Evolutionary conservation across 257 asterid species (phyloP), one percentile per base, ranked within the genome.

Genomic region (Paraleonurus japonicus): DNA sequence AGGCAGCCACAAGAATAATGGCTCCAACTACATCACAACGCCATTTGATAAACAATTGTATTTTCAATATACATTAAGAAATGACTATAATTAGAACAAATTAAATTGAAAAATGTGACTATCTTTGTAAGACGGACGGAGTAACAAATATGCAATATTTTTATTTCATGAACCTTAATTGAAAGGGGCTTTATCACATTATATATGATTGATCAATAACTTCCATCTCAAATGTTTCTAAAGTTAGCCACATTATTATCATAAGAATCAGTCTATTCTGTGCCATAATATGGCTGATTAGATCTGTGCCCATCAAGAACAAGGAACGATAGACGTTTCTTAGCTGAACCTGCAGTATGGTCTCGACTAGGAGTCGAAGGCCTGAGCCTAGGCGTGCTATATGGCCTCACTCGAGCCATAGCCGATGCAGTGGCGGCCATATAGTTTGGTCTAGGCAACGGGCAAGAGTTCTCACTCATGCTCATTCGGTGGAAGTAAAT

Each of bases 341-440:
- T 90, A 1, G 83, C 85, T 7, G 82, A 23, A 8, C 75, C n/a
- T n/a, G n/a, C 69, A 1, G 37, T 33, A 7, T 54, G 82, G 37
- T 78, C 88, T 60, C 84, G 81, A 23, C 74, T 79, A 0, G 95
- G 96, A 75, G 92, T 84, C 35, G 33, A 57, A 19, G 71, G 73
- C 80, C 88, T 86, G 28, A 69, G 86, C 80, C 89, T 85, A 1
- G 96, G 92, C 43, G 86, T 76, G 75, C 95, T 92, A 0, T 69
- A 74, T 13, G 98, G 81, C 54, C 90, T 84, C 11, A 80, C 81
- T 27, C 97, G 81, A 1, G 96, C 98, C 75, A 64, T 82, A 30
- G 96, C 90, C 23, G 96, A 90, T 59, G 83, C 92, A 11, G 96
- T 92, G 48, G 91, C 81, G 0, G 87, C 88, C 98, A 92, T 89